These are phyloP conservation scores for Cytospora piceicola DNA, from an alignment of 2,329 filamentous ascomycete genomes.

Conservation along the genomic window DNA sequence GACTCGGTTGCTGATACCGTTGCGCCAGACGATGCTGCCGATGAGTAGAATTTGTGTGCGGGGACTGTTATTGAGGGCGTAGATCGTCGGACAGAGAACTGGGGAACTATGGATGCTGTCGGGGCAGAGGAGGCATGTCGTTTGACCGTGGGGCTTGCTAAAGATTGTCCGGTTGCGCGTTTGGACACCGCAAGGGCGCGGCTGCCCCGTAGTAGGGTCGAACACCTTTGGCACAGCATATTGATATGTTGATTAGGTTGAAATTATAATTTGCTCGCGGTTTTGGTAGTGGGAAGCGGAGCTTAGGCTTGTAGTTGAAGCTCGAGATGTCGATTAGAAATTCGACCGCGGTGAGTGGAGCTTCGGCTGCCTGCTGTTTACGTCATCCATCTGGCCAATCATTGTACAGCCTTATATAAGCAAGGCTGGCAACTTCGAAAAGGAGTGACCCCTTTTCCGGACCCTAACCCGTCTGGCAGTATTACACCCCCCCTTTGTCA, in stretches of 20 bases:
- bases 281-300: neutral
- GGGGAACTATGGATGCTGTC: conserved; percentile 1
- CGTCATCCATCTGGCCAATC: conserved; percentile 21
- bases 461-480: neutral
- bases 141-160: conserved; percentile 10
- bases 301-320: neutral
- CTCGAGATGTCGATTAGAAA: conserved; percentile 1
- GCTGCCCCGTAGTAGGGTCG: conserved; percentile 17
- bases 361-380: neutral
- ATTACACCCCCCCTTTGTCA: neutral
- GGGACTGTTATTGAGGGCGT: neutral
- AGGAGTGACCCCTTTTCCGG: neutral
- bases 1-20: conserved; percentile 37
- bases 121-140: conserved; percentile 6
- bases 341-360: conserved; percentile 5
- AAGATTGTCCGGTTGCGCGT: conserved; percentile 3
- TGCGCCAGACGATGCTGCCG: conserved; percentile 35
- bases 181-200: neutral
- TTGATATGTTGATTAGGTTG: neutral
- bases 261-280: neutral
- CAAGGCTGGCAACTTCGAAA: neutral
- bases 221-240: conserved; percentile 27
- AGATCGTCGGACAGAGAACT: neutral
- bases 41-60: conserved; percentile 31
- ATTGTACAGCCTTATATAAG: conserved; percentile 19